Percentiles rank a stretch among this genome's conserved stretches.
These are phyloP conservation scores for Exophiala sp. DNA, from an alignment of 2,329 filamentous ascomycete genomes.

Conservation along the genomic window DNA sequence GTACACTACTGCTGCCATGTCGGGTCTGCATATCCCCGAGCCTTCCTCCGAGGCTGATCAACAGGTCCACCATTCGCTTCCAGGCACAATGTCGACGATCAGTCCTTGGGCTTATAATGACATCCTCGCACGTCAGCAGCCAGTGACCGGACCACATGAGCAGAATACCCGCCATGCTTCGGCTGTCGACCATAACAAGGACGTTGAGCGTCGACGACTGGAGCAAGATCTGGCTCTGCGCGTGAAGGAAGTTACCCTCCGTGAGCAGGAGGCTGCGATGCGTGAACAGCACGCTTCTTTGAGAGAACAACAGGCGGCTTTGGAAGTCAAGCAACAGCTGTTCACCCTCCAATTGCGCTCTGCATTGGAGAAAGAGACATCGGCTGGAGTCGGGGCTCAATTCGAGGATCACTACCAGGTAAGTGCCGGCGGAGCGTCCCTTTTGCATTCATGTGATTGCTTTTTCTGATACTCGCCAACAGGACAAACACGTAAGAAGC, in stretches of 20 bases:
- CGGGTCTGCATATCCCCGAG: constrained; percentile 7
- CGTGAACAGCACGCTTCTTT: constrained; percentile 22
- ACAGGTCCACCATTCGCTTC: background rate
- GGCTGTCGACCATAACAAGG: constrained; percentile 10
- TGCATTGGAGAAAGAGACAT: constrained; percentile 13
- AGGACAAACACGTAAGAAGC: constrained; percentile 9
- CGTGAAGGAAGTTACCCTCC: constrained; percentile 22
- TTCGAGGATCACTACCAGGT: constrained; percentile 16
- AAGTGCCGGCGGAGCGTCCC: constrained; percentile 1
- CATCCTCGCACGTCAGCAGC: constrained; percentile 1
- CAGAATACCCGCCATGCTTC: background rate
- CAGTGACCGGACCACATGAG: background rate
- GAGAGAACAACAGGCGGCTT: constrained; percentile 20
- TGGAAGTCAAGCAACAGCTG: constrained; percentile 16
- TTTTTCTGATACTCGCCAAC: background rate
- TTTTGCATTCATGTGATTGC: background rate
- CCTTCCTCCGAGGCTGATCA: background rate
- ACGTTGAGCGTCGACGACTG: constrained; percentile 16
- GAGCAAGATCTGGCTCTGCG: constrained; percentile 22
- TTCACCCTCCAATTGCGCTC: constrained; percentile 21
- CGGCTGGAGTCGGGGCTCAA: constrained; percentile 20
- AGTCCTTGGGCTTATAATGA: constrained; percentile 11
- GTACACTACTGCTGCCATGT: constrained; percentile 10
- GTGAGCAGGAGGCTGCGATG: constrained; percentile 23
- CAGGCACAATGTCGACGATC: constrained; percentile 5